phyloP scores from a whole-genome alignment of 495 filamentous ascomycete genomes.

The Penicillium daleae region DNA sequence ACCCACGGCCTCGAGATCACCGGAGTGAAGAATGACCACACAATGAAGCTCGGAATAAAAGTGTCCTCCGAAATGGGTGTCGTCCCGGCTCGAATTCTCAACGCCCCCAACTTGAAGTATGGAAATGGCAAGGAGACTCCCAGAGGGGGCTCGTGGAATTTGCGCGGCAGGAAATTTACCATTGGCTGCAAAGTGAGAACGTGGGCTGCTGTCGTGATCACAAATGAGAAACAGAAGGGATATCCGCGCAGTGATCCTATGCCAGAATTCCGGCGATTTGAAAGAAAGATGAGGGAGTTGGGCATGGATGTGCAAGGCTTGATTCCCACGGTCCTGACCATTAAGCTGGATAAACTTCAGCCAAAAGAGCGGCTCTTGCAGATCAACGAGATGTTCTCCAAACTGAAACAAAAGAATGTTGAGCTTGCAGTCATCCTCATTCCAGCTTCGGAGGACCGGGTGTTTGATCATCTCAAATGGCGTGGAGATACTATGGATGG shows the following conservation, averaged over 20 bases:
- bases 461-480: slow-evolving; percentile 69
- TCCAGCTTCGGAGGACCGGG: slow-evolving; percentile 37
- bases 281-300: no score
- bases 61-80: slow-evolving; percentile 18
- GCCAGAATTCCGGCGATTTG: no score
- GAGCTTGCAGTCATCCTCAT: slow-evolving; percentile 60
- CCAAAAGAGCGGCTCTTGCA: no score
- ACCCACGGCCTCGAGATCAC: slow-evolving; percentile 52
- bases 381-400: not conserved
- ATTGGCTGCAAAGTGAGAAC: not conserved
- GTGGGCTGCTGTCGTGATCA: no score
- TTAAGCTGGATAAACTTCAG: no score
- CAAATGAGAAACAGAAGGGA: no score
- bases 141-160: slow-evolving; percentile 24
- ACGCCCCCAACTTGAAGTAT: slow-evolving; percentile 23
- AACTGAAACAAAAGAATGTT: not conserved
- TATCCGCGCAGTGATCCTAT: no score
- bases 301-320: not conserved
- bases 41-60: slow-evolving; percentile 6
- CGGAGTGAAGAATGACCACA: slow-evolving; percentile 37
- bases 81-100: slow-evolving; percentile 24
- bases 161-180: slow-evolving; percentile 16
- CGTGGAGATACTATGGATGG: slow-evolving; percentile 62
- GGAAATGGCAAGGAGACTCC: not conserved
- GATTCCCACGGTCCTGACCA: no score